phyloP scores from a whole-genome alignment of 2,329 filamentous ascomycete species.

The Colletotrichum costaricense region DNA sequence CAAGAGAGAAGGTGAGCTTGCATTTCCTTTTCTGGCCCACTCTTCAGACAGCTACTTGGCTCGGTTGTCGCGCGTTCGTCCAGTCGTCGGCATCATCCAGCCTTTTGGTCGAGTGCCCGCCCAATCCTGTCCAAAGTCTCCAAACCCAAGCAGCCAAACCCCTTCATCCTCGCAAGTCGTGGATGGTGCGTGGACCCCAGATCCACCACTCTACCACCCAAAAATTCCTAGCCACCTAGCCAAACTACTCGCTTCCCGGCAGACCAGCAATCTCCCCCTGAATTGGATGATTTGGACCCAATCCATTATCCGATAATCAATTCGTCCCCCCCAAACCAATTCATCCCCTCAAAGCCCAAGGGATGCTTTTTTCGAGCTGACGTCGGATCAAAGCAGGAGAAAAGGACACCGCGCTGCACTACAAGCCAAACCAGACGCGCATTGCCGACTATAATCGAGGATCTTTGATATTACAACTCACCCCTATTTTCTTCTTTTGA shows the following conservation, averaged over 20 bases:
- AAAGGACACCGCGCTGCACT: background rate
- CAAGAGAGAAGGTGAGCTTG: constrained; percentile 19
- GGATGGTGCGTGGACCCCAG: constrained; percentile 27
- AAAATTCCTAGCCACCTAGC: constrained; percentile 33
- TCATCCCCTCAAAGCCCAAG: constrained; percentile 3
- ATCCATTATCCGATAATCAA: constrained; percentile 25
- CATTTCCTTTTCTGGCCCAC: constrained; percentile 31
- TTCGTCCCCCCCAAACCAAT: background rate
- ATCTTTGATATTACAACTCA: constrained; percentile 18
- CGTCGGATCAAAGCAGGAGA: background rate
- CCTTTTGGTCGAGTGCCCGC: constrained; percentile 4
- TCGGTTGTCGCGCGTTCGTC: constrained; percentile 8
- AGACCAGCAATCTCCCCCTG: constrained; percentile 35
- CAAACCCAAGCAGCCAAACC: constrained; percentile 28
- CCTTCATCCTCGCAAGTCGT: constrained; percentile 19
- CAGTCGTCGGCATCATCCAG: constrained; percentile 24
- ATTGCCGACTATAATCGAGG: constrained; percentile 25
- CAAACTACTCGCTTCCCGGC: constrained; percentile 26
- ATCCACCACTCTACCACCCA: constrained; percentile 30
- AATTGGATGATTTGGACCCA: constrained; percentile 34
- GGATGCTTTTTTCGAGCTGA: background rate
- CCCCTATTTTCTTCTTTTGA: constrained; percentile 10
- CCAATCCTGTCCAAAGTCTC: constrained; percentile 9
- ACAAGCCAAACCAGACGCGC: constrained; percentile 16
- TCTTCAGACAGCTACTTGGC: constrained; percentile 12